Percentiles rank a stretch among this genome's conserved stretches.
Conservation (phyloP, 2,329 filamentous ascomycete genomes). For the Colletotrichum scovillei region DNA sequence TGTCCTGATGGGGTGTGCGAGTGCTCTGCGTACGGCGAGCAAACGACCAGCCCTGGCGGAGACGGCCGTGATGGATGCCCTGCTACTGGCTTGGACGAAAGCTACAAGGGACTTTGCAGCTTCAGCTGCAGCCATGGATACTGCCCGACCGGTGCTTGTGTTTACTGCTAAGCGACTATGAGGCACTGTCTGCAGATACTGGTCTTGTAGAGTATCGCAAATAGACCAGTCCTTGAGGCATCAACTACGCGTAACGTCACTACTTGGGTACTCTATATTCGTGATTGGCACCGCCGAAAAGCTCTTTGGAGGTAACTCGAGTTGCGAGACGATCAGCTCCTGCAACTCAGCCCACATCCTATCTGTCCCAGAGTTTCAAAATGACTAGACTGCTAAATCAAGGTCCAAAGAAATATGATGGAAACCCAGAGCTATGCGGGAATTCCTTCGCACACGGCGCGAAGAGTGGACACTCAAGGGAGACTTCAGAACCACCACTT, state of each 20-base stretch:
- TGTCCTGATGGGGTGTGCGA: slow-evolving; percentile 48
- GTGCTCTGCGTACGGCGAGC: slow-evolving; percentile 45
- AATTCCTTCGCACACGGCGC: no score
- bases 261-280: no score
- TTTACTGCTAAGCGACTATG: slow-evolving; percentile 25
- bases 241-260: no score
- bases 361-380: no score
- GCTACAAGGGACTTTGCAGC: slow-evolving; percentile 57
- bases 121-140: slow-evolving; percentile 59
- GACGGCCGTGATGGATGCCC: slow-evolving; percentile 48
- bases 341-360: no score
- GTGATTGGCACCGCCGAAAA: no score
- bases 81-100: slow-evolving; percentile 43
- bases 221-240: not conserved
- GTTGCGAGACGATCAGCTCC: no score
- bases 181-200: not conserved
- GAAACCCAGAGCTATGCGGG: no score
- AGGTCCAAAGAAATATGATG: no score
- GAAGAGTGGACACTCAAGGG: no score
- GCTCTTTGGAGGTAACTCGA: no score
- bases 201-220: not conserved
- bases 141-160: slow-evolving; percentile 50
- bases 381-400: no score
- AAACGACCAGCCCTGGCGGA: slow-evolving; percentile 34
- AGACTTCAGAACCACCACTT: not conserved